phyloP scores from a whole-genome alignment of 2,329 filamentous ascomycete genomes.

The Cryphonectria nitschkei region DNA sequence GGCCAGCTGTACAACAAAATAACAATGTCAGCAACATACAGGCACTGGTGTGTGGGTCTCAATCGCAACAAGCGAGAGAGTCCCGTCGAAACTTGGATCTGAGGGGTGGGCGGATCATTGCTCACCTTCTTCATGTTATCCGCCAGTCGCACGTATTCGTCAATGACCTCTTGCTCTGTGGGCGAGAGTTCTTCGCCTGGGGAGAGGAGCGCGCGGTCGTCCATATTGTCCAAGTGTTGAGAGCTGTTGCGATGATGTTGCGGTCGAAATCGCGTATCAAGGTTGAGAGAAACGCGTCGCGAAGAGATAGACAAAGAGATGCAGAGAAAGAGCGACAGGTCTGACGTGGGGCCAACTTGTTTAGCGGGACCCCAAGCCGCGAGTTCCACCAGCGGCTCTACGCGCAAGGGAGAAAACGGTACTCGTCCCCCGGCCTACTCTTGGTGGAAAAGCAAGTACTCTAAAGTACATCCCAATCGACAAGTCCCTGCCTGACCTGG shows the following conservation, averaged over 20 bases:
- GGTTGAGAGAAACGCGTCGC: slow-evolving; percentile 19
- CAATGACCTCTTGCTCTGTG: slow-evolving; percentile 90
- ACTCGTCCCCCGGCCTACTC: background rate
- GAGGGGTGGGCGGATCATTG: background rate
- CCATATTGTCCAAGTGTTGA: slow-evolving; percentile 15
- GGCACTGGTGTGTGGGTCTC: background rate
- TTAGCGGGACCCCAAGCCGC: slow-evolving; percentile 16
- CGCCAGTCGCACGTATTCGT: slow-evolving; percentile 87
- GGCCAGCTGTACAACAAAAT: slow-evolving; percentile 54
- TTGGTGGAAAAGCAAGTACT: background rate
- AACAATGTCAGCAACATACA: slow-evolving; percentile 4
- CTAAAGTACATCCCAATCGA: background rate
- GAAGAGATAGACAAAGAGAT: background rate
- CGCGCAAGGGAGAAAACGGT: background rate
- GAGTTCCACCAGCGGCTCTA: slow-evolving; percentile 3
- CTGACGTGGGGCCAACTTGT: slow-evolving; percentile 21
- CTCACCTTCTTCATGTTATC: slow-evolving; percentile 88
- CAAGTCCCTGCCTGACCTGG: background rate
- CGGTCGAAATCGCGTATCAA: slow-evolving; percentile 10
- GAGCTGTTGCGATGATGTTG: background rate
- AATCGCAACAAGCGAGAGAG: slow-evolving; percentile 3
- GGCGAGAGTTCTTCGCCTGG: slow-evolving; percentile 66
- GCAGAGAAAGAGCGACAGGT: background rate
- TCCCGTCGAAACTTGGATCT: background rate
- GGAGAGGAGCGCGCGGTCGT: slow-evolving; percentile 39